These are phyloP conservation scores for Starmerella floricola DNA, from an alignment of 805 yeast species.

Conservation along the genomic window DNA sequence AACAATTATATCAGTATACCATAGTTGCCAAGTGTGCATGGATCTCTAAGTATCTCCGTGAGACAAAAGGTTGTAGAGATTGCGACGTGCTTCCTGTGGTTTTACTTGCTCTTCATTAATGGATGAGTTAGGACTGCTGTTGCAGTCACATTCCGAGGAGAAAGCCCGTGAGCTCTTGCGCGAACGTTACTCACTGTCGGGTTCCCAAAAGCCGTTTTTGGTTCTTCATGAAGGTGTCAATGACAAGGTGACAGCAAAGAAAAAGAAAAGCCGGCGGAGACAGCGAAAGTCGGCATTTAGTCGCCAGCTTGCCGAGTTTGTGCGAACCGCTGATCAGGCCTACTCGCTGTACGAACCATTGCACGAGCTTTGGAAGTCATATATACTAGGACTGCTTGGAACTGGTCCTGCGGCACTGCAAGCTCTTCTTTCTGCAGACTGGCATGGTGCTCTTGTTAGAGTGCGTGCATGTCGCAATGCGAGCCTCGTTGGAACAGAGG, in stretches of 20 bases:
- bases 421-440: conserved; percentile 62
- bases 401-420: conserved; percentile 15
- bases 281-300: conserved; percentile 25
- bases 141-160: conserved; percentile 25
- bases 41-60: too few relatives aligned
- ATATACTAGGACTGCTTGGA: conserved; percentile 45
- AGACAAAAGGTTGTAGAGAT: too few relatives aligned
- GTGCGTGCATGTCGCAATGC: conserved; percentile 49
- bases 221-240: conserved; percentile 21
- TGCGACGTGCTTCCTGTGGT: too few relatives aligned
- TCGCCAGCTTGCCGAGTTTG: conserved; percentile 30
- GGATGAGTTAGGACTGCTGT: conserved; percentile 24
- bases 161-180: conserved; percentile 29
- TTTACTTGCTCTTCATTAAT: background rate
- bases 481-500: conserved; percentile 47
- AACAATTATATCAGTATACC: too few relatives aligned
- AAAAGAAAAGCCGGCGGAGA: conserved; percentile 20
- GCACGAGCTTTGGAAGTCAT: conserved; percentile 61
- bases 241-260: conserved; percentile 13
- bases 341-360: conserved; percentile 44
- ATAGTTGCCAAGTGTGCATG: too few relatives aligned
- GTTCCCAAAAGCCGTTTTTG: conserved; percentile 29
- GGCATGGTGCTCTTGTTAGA: conserved; percentile 57
- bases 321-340: conserved; percentile 15
- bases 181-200: conserved; percentile 30